phyloP scores from a whole-genome alignment of 2,329 filamentous ascomycete genomes.

The Aspergillus cejpii region DNA sequence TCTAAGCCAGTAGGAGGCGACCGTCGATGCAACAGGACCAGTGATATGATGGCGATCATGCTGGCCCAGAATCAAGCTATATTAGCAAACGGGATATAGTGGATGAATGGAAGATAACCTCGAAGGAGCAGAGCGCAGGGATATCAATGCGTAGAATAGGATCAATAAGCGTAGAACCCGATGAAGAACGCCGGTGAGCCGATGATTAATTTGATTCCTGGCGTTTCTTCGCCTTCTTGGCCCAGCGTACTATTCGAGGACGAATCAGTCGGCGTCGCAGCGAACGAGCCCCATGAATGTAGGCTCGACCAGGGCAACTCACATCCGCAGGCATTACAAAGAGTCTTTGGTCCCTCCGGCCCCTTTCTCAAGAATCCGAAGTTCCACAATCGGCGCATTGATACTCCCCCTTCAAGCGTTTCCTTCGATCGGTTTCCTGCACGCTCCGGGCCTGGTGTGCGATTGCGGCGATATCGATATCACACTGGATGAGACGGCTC shows the following conservation, averaged over 20 bases:
- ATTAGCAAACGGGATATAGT: not conserved
- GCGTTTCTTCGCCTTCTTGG: conserved; percentile 70
- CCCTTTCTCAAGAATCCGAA: conserved; percentile 93
- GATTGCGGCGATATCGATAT: conserved; percentile 75
- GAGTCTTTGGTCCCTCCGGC: conserved; percentile 82
- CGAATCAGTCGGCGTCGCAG: not conserved
- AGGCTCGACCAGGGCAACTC: conserved; percentile 25
- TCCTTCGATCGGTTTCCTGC: conserved; percentile 62
- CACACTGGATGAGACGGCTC: conserved; percentile 73
- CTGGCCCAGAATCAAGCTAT: not conserved
- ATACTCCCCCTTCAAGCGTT: conserved; percentile 90
- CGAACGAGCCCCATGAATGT: conserved; percentile 1
- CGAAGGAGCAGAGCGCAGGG: conserved; percentile 6
- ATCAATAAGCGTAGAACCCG: not conserved
- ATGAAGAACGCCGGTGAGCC: not conserved
- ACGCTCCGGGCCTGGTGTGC: conserved; percentile 57
- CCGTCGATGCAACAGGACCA: not conserved
- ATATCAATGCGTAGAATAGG: conserved; percentile 14
- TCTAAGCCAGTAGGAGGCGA: too few relatives aligned
- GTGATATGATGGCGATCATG: not conserved
- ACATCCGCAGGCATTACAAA: conserved; percentile 94
- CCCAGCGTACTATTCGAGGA: conserved; percentile 48
- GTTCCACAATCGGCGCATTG: conserved; percentile 95
- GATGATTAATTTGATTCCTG: conserved; percentile 21
- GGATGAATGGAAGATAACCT: not conserved